Percentiles rank a stretch among this genome's conserved stretches.
phyloP scores from a whole-genome alignment of 2,329 filamentous ascomycete genomes.

The Byssothecium circinans region DNA sequence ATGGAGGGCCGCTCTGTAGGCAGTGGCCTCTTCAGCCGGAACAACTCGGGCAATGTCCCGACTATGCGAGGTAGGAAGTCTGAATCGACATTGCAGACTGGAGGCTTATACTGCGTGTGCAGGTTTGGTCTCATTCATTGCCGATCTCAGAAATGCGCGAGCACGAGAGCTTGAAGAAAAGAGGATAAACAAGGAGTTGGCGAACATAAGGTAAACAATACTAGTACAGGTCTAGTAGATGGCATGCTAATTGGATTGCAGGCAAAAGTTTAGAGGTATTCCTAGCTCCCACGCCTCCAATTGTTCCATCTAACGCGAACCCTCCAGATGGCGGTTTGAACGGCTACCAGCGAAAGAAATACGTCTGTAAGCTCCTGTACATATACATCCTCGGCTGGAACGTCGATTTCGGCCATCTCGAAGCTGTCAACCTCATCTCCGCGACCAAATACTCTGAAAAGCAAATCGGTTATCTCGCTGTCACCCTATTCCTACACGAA shows the following conservation, averaged over 20 bases:
- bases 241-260: conserved; percentile 40
- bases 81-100: neutral
- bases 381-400: conserved; percentile 99
- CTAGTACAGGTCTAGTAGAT: conserved; percentile 3
- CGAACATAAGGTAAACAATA: conserved; percentile 77
- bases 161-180: conserved; percentile 97
- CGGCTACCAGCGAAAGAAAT: conserved; percentile 99
- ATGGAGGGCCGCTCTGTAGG: conserved; percentile 44
- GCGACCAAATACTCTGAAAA: conserved; percentile 98
- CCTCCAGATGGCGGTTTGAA: conserved; percentile 76
- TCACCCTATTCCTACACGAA: conserved; percentile 96
- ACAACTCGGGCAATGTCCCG: conserved; percentile 44
- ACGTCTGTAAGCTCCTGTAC: conserved; percentile 99
- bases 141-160: conserved; percentile 90
- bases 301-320: conserved; percentile 15
- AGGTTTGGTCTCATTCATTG: conserved; percentile 97
- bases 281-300: neutral
- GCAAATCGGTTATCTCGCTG: conserved; percentile 97
- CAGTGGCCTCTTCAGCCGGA: conserved; percentile 46
- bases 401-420: conserved; percentile 97
- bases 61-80: conserved; percentile 44
- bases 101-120: conserved; percentile 22
- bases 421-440: conserved; percentile 96
- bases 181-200: conserved; percentile 98
- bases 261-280: conserved; percentile 88